phyloP scores from a whole-genome alignment of 805 yeast genomes.

The Candida corydali region DNA sequence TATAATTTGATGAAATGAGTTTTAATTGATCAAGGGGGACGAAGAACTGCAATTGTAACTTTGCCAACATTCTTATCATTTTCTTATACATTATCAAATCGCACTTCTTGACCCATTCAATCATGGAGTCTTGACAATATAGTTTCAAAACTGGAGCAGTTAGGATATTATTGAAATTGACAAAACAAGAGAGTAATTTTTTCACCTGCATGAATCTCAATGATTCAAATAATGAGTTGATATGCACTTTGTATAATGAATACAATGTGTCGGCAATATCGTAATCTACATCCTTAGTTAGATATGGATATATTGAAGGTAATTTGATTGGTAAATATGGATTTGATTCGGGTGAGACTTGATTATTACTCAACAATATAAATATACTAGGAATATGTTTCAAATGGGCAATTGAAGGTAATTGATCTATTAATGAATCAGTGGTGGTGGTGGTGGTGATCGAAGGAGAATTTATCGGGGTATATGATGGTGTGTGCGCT shows the following conservation, averaged over 20 bases:
- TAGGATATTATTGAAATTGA: conserved; percentile 50
- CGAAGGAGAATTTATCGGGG: conserved; percentile 12
- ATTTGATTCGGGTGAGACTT: conserved; percentile 7
- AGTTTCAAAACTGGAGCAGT: conserved; percentile 62
- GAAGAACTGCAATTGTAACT: conserved; percentile 48
- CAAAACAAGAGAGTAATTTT: conserved; percentile 50
- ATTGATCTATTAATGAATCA: conserved; percentile 8
- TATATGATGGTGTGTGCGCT: conserved; percentile 12
- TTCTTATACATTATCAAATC: conserved; percentile 59
- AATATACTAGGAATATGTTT: conserved; percentile 30
- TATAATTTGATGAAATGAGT: conserved; percentile 46
- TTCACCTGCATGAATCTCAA: conserved; percentile 65
- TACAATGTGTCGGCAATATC: conserved; percentile 61
- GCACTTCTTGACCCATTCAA: conserved; percentile 64
- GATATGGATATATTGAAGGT: conserved; percentile 39
- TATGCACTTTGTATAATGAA: conserved; percentile 60
- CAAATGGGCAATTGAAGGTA: conserved; percentile 16
- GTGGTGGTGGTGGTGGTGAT: conserved; percentile 7
- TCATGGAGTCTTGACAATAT: conserved; percentile 43
- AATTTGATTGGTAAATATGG: conserved; percentile 19
- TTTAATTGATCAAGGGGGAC: conserved; percentile 60
- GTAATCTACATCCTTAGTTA: conserved; percentile 44
- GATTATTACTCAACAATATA: conserved; percentile 13
- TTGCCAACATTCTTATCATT: conserved; percentile 56
- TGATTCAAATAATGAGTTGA: conserved; percentile 59